Evolutionary conservation across 1,139 yeast genomes (phyloP).

Genomic region (Torulaspora globosa): DNA sequence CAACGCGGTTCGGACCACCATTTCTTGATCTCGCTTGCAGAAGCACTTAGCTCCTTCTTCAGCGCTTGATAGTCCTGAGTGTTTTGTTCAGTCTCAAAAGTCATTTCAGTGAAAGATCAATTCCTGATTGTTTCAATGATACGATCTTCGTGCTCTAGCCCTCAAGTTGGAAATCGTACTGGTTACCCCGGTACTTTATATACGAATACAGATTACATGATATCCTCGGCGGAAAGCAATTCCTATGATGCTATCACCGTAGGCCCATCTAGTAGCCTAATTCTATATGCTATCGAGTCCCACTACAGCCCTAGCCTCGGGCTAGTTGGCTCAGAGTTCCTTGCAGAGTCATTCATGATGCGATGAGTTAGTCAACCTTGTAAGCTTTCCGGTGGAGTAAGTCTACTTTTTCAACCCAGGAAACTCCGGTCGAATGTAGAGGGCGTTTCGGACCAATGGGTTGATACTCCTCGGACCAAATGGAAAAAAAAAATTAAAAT

Average conservation of each 20-base stretch:
- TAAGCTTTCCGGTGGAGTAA: not conserved
- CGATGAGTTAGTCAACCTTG: not conserved
- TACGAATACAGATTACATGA: not conserved
- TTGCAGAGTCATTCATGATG: not conserved
- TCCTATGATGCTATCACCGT: not conserved
- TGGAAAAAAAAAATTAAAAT: slow-evolving; percentile 16
- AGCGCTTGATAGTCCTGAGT: slow-evolving; percentile 10
- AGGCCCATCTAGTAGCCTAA: not conserved
- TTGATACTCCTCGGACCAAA: slow-evolving; percentile 6
- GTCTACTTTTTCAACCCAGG: not conserved
- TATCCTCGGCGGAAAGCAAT: not conserved
- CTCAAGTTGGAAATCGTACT: not conserved
- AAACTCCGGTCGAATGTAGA: slow-evolving; percentile 5
- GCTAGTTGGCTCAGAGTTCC: too few species aligned
- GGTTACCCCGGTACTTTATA: not conserved
- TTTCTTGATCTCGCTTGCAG: slow-evolving; percentile 61
- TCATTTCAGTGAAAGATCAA: not conserved
- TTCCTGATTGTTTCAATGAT: not conserved
- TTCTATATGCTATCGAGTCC: too few species aligned
- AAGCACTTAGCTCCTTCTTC: slow-evolving; percentile 22
- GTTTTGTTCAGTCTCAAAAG: not conserved
- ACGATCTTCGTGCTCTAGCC: not conserved
- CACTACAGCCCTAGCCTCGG: too few species aligned
- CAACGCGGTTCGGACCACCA: slow-evolving; percentile 97
- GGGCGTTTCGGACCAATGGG: not conserved